Base-by-base conservation (phyloP, 148 eudicot genomes). In the Fallopia convolvulus region DNA sequence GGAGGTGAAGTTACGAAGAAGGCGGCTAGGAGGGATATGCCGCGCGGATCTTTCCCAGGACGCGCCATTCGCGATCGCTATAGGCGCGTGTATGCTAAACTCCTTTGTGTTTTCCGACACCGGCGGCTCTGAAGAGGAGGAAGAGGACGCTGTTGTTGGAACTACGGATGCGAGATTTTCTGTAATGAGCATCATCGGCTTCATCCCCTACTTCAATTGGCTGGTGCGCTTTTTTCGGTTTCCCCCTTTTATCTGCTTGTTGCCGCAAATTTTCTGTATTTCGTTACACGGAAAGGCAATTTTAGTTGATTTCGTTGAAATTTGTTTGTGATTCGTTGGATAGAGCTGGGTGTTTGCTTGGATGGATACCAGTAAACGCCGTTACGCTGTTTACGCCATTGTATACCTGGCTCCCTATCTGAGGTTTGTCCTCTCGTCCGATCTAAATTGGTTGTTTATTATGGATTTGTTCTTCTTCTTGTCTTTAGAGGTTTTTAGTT, bases 121-220 rank as follows among this genome's bases (percentile, higher is more conserved):
- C 20, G 68, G 79, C 4, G 80, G 70, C 7, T 77, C 83, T 20
- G 83, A 81, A 3, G 90, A 79, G 58, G 78, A 81, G 3, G 84
- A 83, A 33, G 89, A 83, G 8, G 88, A 82, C 1, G 84, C 83
- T 6, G 80, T 77, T 41, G 78, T 93, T 15, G 86, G 86, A 65
- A 76, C 99, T 1, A 88, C 89, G 1, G 97, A 93, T 80, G 85
- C 92, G 0, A 85, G 97, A 81, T 87, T 91, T 42, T 88, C 93
- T 5, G 93, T 93, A 46, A 95, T 95, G 97, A 91, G 87, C 70
- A 80, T 95, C 89, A 90, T 95, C 42, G 80, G 90, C 80, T 85
- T 93, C 87, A 93, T 95, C 75, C 99, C 99, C 73, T 95, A 87
- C 85, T 95, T 95, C 90, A 95, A 95, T 85, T 95, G 99, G 99